Evolutionary conservation across 768 basidiomycete genomes (phyloP).

Genomic region (Trametes meyenii): DNA sequence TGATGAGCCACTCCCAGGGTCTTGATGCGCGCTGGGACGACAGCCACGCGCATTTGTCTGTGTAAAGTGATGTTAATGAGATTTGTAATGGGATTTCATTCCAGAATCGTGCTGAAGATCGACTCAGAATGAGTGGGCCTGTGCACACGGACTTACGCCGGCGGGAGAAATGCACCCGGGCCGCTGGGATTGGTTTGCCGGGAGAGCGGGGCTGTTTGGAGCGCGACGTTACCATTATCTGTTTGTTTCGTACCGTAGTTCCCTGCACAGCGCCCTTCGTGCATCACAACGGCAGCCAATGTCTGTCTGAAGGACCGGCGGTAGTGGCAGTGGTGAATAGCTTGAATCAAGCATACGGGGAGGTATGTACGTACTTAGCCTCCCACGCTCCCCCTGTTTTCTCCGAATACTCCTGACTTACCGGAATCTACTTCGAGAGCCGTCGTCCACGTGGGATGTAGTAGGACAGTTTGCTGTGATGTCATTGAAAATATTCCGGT

Average conservation of each 20-base stretch:
- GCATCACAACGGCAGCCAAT: neutral
- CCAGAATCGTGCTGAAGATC: neutral
- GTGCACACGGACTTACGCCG: neutral
- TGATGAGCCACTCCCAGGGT: conserved; percentile 5
- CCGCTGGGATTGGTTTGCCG: neutral
- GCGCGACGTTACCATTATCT: too few relatives aligned
- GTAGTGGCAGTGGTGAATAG: conserved; percentile 9
- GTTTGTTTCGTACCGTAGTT: neutral
- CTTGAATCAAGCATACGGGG: conserved; percentile 3
- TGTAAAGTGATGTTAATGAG: neutral
- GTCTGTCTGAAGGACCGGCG: neutral
- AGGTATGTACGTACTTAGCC: neutral
- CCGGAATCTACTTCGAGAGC: neutral
- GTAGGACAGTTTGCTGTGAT: neutral
- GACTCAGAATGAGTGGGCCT: conserved; percentile 2
- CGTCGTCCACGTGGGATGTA: neutral
- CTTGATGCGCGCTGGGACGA: conserved; percentile 1
- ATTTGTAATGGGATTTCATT: neutral
- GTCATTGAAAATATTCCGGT: neutral
- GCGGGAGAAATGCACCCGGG: neutral
- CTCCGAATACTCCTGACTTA: neutral
- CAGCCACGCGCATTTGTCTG: neutral
- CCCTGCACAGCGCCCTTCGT: neutral
- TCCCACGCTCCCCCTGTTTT: conserved; percentile 15
- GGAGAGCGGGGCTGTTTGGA: neutral